A percentile compares a stretch with the other conserved stretches of the same genome.
These are phyloP conservation scores for Lolium multiflorum DNA, from an alignment of 176 grass and related monocot genomes.

Conservation along the genomic window DNA sequence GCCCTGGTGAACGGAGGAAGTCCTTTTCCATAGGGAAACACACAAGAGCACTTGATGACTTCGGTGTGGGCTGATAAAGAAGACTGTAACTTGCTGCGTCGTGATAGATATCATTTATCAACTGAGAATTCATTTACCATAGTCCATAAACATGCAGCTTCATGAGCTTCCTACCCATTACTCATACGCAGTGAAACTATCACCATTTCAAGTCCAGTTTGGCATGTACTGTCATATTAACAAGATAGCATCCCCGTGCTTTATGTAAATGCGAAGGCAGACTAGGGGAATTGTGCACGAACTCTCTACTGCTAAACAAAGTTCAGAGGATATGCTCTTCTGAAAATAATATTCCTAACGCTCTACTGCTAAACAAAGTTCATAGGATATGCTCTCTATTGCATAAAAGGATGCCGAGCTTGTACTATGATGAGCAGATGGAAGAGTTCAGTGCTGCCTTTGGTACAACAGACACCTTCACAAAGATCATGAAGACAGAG, in stretches of 20 bases:
- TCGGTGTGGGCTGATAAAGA: background rate
- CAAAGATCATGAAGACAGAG: constrained; percentile 39
- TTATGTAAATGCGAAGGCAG: constrained; percentile 1
- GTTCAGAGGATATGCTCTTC: constrained; percentile 14
- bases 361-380: constrained; percentile 1
- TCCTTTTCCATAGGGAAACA: background rate
- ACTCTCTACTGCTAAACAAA: constrained; percentile 18
- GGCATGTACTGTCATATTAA: constrained; percentile 8
- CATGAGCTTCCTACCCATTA: background rate
- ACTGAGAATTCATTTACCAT: background rate
- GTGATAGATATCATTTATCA: background rate
- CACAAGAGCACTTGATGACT: background rate
- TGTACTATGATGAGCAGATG: background rate
- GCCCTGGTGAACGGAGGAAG: background rate
- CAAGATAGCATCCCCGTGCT: constrained; percentile 8
- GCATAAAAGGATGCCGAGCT: background rate
- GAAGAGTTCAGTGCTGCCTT: constrained; percentile 13
- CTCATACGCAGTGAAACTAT: background rate
- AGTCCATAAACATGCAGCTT: background rate
- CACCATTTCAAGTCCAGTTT: background rate
- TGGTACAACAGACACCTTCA: constrained; percentile 24
- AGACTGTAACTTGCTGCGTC: background rate
- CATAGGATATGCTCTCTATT: constrained; percentile 6
- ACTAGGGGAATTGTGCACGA: background rate
- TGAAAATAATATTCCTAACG: background rate